Evolutionary conservation across 352 stramenopile species (phyloP).

Genomic region (Globisporangium rhizosaccharum): DNA sequence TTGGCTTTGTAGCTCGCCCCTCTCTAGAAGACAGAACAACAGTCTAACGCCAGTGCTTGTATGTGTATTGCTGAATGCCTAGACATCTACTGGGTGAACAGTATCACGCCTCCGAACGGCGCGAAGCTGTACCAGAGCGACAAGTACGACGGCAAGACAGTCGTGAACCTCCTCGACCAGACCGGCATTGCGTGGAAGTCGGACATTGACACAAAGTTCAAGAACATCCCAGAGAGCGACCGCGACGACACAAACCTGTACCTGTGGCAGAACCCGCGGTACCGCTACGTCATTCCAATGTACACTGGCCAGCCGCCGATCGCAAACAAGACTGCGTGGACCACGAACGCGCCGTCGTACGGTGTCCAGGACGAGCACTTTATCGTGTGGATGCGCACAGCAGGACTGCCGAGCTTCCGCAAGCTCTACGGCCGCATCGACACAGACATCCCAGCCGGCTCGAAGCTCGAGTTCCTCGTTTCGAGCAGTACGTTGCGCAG

Average conservation of each 20-base stretch:
- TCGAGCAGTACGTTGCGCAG: constrained; percentile 76
- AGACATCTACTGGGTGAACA: constrained; percentile 87
- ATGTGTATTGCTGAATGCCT: constrained; percentile 1
- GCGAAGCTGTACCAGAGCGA: constrained; percentile 64
- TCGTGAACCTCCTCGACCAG: constrained; percentile 91
- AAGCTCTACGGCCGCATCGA: constrained; percentile 99
- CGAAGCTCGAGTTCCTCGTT: constrained; percentile 89
- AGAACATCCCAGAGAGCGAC: constrained; percentile 79
- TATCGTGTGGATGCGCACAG: constrained; percentile 99
- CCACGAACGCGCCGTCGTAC: constrained; percentile 43
- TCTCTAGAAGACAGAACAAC: not conserved
- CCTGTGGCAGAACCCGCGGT: constrained; percentile 80
- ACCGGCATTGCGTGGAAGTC: constrained; percentile 96
- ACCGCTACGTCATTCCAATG: constrained; percentile 80
- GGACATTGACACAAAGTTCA: constrained; percentile 95
- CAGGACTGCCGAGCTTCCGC: constrained; percentile 96
- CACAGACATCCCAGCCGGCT: constrained; percentile 83
- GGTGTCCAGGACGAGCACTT: constrained; percentile 99
- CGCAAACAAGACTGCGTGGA: constrained; percentile 82
- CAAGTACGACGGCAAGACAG: constrained; percentile 38
- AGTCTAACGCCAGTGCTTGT: not conserved
- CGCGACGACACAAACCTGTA: constrained; percentile 50
- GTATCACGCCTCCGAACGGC: constrained; percentile 29
- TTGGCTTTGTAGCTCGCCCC: not conserved
- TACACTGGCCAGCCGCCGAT: constrained; percentile 42